These are phyloP conservation scores for Phellinidium pouzarii DNA, from an alignment of 1,284 basidiomycete genomes.

Conservation along the genomic window DNA sequence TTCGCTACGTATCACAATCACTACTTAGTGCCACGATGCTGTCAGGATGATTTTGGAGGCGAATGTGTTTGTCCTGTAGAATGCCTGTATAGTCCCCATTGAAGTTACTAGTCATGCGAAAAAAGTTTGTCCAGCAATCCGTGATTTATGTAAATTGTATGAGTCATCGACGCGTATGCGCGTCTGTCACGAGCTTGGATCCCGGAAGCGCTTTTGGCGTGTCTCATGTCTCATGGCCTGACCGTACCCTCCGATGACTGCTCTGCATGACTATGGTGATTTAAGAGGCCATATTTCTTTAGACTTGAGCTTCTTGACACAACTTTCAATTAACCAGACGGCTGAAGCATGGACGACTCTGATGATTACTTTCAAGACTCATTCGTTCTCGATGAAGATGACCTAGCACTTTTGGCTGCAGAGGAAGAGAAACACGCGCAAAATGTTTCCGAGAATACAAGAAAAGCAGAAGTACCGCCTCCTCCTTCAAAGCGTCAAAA, in stretches of 20 bases:
- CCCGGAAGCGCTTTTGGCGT: too few species aligned
- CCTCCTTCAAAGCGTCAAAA: conserved; percentile 46
- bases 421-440: conserved; percentile 47
- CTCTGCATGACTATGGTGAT: neutral
- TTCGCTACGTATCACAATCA: neutral
- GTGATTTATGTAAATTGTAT: too few species aligned
- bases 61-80: too few species aligned
- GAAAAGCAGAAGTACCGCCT: conserved; percentile 28
- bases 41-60: too few species aligned
- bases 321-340: neutral
- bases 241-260: too few species aligned
- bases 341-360: conserved; percentile 25
- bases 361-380: conserved; percentile 63
- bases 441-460: conserved; percentile 22
- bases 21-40: neutral
- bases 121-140: too few species aligned
- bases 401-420: conserved; percentile 53
- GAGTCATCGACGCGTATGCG: too few species aligned
- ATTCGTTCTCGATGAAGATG: conserved; percentile 54
- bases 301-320: neutral
- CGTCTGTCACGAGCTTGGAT: too few species aligned
- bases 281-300: neutral
- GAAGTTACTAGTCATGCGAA: too few species aligned
- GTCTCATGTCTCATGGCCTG: too few species aligned
- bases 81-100: too few species aligned